These are phyloP conservation scores for Cyphellophora europaea DNA, from an alignment of 2,329 filamentous ascomycete species.

Conservation along the genomic window DNA sequence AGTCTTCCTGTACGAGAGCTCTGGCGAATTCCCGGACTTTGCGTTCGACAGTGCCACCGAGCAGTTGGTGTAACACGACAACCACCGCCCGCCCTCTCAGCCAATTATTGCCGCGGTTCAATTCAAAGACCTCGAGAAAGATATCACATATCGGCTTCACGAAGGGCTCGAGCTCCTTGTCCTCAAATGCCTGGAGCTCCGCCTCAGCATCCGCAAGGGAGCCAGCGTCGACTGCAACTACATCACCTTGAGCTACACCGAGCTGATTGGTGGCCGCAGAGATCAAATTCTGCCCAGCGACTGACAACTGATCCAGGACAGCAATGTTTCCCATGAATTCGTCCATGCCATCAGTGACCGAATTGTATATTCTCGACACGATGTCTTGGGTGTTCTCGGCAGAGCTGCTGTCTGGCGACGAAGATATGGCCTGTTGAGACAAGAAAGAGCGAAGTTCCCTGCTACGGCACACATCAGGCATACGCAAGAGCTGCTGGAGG, in stretches of 20 bases:
- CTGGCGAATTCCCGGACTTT: conserved; percentile 83
- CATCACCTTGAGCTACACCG: conserved; percentile 21
- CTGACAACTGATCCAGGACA: conserved; percentile 85
- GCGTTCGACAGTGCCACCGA: conserved; percentile 91
- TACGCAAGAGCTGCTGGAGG: conserved; percentile 66
- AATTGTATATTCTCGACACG: conserved; percentile 90
- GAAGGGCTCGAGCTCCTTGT: conserved; percentile 81
- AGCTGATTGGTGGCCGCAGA: conserved; percentile 44
- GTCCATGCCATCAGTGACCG: conserved; percentile 94
- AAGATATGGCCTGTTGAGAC: conserved; percentile 72
- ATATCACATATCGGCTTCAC: conserved; percentile 98
- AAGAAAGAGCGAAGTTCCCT: conserved; percentile 86
- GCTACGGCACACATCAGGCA: conserved; percentile 90
- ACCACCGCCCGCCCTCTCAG: conserved; percentile 90
- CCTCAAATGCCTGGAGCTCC: conserved; percentile 86
- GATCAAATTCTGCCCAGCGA: conserved; percentile 78
- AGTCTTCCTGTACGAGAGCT: conserved; percentile 65
- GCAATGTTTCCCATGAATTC: conserved; percentile 95
- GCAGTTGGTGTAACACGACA: conserved; percentile 87
- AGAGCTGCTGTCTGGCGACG: conserved; percentile 50
- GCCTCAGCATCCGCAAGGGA: conserved; percentile 73
- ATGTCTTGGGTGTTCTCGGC: conserved; percentile 68
- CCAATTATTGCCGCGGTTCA: conserved; percentile 96
- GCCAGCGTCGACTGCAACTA: conserved; percentile 34
- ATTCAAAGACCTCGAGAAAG: conserved; percentile 89